Conservation (phyloP, 1,139 yeast species). For the Saccharomycopsis hybrid region DNA sequence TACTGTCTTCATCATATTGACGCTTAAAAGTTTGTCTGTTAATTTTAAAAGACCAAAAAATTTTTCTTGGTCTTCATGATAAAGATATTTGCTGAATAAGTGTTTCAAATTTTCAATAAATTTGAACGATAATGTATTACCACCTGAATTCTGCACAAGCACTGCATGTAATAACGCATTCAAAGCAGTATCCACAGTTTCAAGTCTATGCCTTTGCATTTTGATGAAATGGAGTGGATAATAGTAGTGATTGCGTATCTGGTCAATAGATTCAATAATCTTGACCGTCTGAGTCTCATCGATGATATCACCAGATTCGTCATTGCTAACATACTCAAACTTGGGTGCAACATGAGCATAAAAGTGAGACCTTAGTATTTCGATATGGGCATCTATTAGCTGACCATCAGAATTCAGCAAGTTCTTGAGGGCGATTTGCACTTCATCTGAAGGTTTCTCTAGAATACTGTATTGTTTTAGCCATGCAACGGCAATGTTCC, state of each 20-base stretch:
- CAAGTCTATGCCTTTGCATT: too few relatives aligned
- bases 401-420: constrained; percentile 1
- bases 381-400: constrained; percentile 1
- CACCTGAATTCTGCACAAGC: too few relatives aligned
- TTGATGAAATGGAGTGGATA: too few relatives aligned
- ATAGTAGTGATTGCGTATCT: too few relatives aligned
- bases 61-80: neutral
- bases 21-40: neutral
- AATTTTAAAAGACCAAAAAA: neutral
- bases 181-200: too few relatives aligned
- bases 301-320: too few relatives aligned
- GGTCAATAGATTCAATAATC: too few relatives aligned
- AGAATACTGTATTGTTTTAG: neutral
- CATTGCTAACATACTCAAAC: too few relatives aligned
- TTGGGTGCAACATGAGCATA: neutral
- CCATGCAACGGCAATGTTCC: constrained; percentile 11
- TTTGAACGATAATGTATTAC: neutral
- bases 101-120: neutral
- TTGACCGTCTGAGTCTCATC: too few relatives aligned
- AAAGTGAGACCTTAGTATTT: constrained; percentile 2
- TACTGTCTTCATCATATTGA: neutral
- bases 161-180: too few relatives aligned
- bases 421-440: constrained; percentile 7
- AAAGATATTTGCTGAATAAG: neutral
- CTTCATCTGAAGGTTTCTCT: constrained; percentile 2